Evolutionary conservation across 2,329 filamentous ascomycete genomes (phyloP), one percentile per base, ranked within the genome.

Genomic region (Fusarium pseudoanthophilum): DNA sequence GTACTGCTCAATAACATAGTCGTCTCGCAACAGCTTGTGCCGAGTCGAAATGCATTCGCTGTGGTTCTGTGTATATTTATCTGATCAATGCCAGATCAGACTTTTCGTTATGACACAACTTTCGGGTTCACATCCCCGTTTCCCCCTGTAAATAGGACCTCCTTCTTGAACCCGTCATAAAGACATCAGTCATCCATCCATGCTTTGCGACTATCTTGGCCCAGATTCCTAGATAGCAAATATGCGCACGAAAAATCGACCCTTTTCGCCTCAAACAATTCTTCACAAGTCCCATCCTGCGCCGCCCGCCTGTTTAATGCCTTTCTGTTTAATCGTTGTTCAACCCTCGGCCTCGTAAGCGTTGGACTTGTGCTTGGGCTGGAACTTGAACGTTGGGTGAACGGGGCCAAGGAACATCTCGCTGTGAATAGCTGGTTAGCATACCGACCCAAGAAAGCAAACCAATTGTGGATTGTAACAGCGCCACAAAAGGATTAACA

Each of bases 351-450:
- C 92, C 82, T 95, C 94, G 55, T 97, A 97, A 60, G 92, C 90
- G 80, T 97, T 97, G 52, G 94, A 96, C 86, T 97, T 98, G 86
- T 99, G 96, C 87, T 99, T 99, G 7, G 96, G 96, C 84, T 95
- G 91, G 84, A 98, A 99, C 75, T 92, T 92, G 87, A 98, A 99
- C 77, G 93, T 92, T 43, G 93, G 91, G 76, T 97, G 94, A 11
- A 94, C 93, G 51, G 94, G 94, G 13, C 96, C 96, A 24, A 99
- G 88, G 86, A 97, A 99, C 95, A 99, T 98, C 81, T 99, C 96
- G 82, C 95, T 97, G 68, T 58, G 70, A 46, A 78, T 37, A 28
- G 16, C 28, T 49, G 18, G 49, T 79, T 70, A 78, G 75, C 45
- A 55, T 20, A 11, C 32, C 10, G 5, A 20, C n/a, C 21, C 9